Conservation (phyloP, 2,329 filamentous ascomycete genomes). For the Shiraia sp. region DNA sequence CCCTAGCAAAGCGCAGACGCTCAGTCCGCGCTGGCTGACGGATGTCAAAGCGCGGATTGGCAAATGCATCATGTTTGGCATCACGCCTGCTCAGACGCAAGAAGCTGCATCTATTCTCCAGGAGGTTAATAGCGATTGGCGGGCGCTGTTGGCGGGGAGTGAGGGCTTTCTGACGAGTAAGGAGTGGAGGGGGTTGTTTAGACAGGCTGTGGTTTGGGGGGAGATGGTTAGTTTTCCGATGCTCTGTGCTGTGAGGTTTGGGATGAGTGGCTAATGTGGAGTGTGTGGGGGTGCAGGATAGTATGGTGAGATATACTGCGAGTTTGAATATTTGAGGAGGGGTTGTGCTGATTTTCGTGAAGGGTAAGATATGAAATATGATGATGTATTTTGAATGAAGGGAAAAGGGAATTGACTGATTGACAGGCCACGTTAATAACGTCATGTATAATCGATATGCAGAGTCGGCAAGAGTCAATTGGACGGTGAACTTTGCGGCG, state of each 20-base stretch:
- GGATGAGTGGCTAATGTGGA: constrained; percentile 30
- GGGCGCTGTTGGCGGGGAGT: constrained; percentile 70
- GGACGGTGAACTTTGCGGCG: constrained; percentile 70
- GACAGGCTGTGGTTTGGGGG: constrained; percentile 76
- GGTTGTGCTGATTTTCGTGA: constrained; percentile 7
- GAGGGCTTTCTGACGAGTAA: constrained; percentile 73
- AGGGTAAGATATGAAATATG: constrained; percentile 21
- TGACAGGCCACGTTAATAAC: constrained; percentile 88
- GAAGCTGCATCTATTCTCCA: constrained; percentile 64
- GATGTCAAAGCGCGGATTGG: constrained; percentile 69
- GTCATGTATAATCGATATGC: constrained; percentile 82
- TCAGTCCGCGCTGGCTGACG: constrained; percentile 67
- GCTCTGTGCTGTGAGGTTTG: background rate
- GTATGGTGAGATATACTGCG: constrained; percentile 56
- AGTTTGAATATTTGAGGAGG: background rate
- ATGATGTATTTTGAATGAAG: too few species aligned
- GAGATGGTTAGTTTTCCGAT: constrained; percentile 68
- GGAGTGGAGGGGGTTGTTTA: constrained; percentile 64
- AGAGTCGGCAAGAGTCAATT: constrained; percentile 79
- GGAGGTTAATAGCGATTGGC: constrained; percentile 68
- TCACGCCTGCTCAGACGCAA: constrained; percentile 60
- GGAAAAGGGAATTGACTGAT: too few species aligned
- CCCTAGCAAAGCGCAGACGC: constrained; percentile 4
- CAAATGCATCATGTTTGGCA: constrained; percentile 75
- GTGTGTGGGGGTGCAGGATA: constrained; percentile 46